These are phyloP conservation scores for Salvia splendens DNA, from an alignment of 257 asterid species.

Conservation along the genomic window DNA sequence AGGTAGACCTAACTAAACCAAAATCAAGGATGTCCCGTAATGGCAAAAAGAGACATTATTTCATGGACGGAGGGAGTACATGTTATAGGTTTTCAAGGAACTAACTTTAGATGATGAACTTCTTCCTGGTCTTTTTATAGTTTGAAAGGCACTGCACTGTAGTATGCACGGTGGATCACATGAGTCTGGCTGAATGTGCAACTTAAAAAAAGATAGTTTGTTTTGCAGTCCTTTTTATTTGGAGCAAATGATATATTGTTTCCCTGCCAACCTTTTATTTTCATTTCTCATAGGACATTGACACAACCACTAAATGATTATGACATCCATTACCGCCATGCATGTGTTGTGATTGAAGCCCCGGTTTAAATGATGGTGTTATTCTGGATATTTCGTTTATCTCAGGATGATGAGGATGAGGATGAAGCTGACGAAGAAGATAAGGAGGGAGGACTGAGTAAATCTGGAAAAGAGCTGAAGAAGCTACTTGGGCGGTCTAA, in stretches of 20 bases:
- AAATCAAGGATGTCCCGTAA: too few species aligned
- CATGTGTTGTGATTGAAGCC: conserved; percentile 23
- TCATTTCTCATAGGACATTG: conserved; percentile 17
- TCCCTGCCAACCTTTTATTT: conserved; percentile 6
- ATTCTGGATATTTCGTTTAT: conserved; percentile 14
- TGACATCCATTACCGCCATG: neutral
- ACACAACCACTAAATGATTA: neutral
- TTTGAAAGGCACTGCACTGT: too few species aligned
- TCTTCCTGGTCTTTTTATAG: too few species aligned
- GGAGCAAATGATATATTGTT: neutral
- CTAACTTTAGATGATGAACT: too few species aligned
- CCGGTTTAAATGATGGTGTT: neutral
- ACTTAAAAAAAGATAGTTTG: neutral
- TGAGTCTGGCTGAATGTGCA: neutral
- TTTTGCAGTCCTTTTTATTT: neutral
- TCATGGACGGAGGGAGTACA: too few species aligned
- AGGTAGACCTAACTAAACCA: too few species aligned
- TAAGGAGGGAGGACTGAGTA: conserved; percentile 75
- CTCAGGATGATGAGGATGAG: conserved; percentile 94
- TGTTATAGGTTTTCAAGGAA: too few species aligned
- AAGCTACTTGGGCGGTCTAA: conserved; percentile 87
- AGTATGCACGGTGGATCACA: too few species aligned
- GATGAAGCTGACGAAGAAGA: conserved; percentile 75
- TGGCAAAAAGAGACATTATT: too few species aligned
- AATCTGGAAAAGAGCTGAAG: conserved; percentile 96